Evolutionary conservation across 2,329 filamentous ascomycete species (phyloP), one percentile per base, ranked within the genome.

Genomic region (Nigrograna mackinnonii): DNA sequence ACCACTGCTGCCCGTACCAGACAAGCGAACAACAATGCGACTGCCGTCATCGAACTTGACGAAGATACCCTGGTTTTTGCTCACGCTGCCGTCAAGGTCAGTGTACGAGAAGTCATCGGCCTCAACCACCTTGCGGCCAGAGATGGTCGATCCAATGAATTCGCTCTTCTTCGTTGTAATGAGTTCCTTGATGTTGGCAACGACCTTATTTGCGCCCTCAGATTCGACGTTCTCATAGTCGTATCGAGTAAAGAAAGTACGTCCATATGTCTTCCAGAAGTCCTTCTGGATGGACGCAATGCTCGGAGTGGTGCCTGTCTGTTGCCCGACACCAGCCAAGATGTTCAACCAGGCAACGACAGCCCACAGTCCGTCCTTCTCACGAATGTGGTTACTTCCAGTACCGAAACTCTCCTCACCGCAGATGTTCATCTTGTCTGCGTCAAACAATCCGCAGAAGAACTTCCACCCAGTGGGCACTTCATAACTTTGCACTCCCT

Each of bases 401-500:
- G 94, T 99, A 55, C 94, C 94, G 70, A 99, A 99, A 53, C 88
- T 94, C 80, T 99, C 94, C 75, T 99, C 94, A 45, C 94, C 94
- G 67, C 94, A 99, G 69, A 99, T 99, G 64, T 94, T 97, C 94
- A 99, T 99, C 83, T 99, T 99, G 72, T 99, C 92, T 54, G 97
- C 82, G 43, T 95, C 94, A 53, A 91, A 96, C 31, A 95, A 94
- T 49, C 94, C 94, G 67, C 97, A 99, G 35, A 94, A 99, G 75
- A 89, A 96, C 80, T 96, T 97, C 94, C 94, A 99, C 62, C 94
- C 94, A 1, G 94, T 99, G 26, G 94, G 94, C 1, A 99, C 94
- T 74, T 99, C 94, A 75, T 99, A 99, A 74, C 84, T 87, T 75
- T 89, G 78, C 31, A 99, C 81, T 24, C 88, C 88, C 76, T 96